Percentiles rank a stretch among this genome's conserved stretches.
Conservation (phyloP, 2,329 filamentous ascomycete species). For the Dactylellina sp. region DNA sequence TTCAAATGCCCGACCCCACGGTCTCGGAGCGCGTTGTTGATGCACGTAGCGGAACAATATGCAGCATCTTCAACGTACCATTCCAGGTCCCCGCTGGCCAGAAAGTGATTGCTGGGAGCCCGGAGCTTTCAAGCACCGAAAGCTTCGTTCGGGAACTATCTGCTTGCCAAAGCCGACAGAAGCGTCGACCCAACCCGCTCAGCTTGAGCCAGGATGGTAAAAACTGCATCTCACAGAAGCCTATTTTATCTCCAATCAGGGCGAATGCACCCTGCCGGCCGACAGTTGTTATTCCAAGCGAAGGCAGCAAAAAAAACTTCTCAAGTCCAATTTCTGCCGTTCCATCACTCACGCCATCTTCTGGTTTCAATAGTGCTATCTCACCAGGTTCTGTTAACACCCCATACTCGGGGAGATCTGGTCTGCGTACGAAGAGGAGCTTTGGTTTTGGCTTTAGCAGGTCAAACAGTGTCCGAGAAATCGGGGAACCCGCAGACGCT, state of each 20-base stretch:
- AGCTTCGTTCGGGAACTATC: conserved; percentile 35
- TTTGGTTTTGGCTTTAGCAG: conserved; percentile 41
- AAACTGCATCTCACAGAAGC: not conserved
- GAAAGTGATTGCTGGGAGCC: conserved; percentile 40
- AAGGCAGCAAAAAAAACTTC: conserved; percentile 6
- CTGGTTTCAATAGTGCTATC: conserved; percentile 35
- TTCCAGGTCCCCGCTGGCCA: conserved; percentile 33
- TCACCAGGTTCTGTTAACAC: conserved; percentile 31
- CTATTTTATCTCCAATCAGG: conserved; percentile 6
- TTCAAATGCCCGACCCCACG: conserved; percentile 45
- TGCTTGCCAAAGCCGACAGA: conserved; percentile 35
- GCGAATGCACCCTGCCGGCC: conserved; percentile 31
- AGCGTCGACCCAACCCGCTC: conserved; percentile 16
- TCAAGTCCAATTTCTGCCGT: conserved; percentile 30
- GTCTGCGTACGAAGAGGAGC: conserved; percentile 39
- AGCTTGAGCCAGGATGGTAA: conserved; percentile 9
- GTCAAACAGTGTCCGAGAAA: conserved; percentile 40
- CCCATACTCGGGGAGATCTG: conserved; percentile 33
- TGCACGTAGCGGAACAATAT: conserved; percentile 47
- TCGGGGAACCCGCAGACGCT: conserved; percentile 22
- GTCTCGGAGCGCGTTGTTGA: conserved; percentile 36
- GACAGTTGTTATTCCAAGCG: conserved; percentile 29
- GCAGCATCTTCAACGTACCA: conserved; percentile 37
- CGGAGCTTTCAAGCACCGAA: conserved; percentile 36
- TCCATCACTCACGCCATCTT: conserved; percentile 40